Evolutionary conservation across 1,139 yeast genomes (phyloP).

Genomic region (Yamadazyma triangularis): DNA sequence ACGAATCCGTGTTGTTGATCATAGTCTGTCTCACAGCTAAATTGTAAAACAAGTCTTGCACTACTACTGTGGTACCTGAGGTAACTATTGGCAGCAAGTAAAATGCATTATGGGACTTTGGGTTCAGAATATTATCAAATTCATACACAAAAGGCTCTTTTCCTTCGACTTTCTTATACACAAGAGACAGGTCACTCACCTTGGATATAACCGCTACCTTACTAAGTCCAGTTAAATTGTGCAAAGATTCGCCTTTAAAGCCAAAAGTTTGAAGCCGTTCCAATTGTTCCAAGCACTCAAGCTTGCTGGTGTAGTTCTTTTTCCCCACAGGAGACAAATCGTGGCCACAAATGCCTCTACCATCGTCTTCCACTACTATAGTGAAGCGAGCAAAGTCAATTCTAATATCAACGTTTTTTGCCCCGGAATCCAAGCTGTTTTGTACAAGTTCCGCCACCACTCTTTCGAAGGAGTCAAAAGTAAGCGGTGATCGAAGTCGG

Average conservation of each 20-base stretch:
- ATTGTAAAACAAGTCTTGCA: constrained; percentile 46
- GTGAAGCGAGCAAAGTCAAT: constrained; percentile 59
- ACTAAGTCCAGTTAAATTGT: constrained; percentile 38
- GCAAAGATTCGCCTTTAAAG: constrained; percentile 79
- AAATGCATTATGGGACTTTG: constrained; percentile 4
- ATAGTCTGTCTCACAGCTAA: constrained; percentile 54
- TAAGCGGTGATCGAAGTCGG: background rate
- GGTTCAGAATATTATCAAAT: constrained; percentile 7
- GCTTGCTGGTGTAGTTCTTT: constrained; percentile 63
- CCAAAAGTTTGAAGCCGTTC: constrained; percentile 50
- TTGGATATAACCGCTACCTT: constrained; percentile 1
- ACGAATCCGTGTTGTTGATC: constrained; percentile 16
- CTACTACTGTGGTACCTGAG: constrained; percentile 50
- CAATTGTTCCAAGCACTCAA: constrained; percentile 49
- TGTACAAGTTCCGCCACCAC: constrained; percentile 76
- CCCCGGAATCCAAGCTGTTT: constrained; percentile 74
- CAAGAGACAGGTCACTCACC: background rate
- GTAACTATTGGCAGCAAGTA: constrained; percentile 2
- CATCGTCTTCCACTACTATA: constrained; percentile 70
- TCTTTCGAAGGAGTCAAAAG: constrained; percentile 6
- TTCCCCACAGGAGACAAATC: constrained; percentile 64
- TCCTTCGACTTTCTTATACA: background rate
- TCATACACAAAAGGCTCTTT: constrained; percentile 1
- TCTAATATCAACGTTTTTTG: constrained; percentile 56
- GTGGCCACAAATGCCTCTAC: constrained; percentile 58